Conservation (phyloP, 495 filamentous ascomycete genomes). For the Chaetomidium leptoderma region DNA sequence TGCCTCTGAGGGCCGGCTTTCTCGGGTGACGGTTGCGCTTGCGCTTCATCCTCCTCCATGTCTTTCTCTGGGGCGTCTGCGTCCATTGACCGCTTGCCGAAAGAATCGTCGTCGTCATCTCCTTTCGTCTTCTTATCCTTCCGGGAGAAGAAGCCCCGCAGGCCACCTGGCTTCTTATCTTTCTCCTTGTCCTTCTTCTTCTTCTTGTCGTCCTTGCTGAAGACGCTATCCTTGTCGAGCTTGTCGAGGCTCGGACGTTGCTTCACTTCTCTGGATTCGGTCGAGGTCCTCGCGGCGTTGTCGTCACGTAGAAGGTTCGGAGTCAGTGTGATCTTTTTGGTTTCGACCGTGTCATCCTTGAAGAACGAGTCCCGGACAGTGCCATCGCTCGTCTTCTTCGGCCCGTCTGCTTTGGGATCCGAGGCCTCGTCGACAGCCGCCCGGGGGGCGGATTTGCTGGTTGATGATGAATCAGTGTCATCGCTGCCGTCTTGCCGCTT, state of each 20-base stretch:
- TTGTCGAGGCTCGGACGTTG: conserved; percentile 53
- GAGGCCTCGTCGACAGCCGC: conserved; percentile 66
- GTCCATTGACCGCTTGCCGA: conserved; percentile 58
- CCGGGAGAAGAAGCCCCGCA: conserved; percentile 91
- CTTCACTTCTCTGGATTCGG: conserved; percentile 60
- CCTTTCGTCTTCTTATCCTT: conserved; percentile 81
- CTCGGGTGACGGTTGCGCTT: conserved; percentile 33
- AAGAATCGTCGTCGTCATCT: conserved; percentile 64
- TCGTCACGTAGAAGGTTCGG: conserved; percentile 93
- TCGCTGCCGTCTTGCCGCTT: conserved; percentile 38
- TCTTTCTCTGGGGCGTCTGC: conserved; percentile 41
- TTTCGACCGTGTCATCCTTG: conserved; percentile 90
- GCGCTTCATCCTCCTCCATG: conserved; percentile 42
- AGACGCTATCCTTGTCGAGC: conserved; percentile 46
- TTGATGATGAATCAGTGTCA: conserved; percentile 33
- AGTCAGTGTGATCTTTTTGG: conserved; percentile 94
- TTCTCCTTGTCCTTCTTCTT: conserved; percentile 78
- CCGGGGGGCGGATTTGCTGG: conserved; percentile 27
- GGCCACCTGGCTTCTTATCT: conserved; percentile 86
- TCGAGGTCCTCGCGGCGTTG: conserved; percentile 52
- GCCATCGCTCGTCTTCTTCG: conserved; percentile 72
- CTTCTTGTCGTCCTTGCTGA: conserved; percentile 50
- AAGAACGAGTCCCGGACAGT: conserved; percentile 91
- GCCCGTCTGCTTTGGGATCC: conserved; percentile 49
- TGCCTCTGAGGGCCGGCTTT: conserved; percentile 50